Evolutionary conservation across 768 basidiomycete genomes (phyloP).

Genomic region (Coprinopsis sp.): DNA sequence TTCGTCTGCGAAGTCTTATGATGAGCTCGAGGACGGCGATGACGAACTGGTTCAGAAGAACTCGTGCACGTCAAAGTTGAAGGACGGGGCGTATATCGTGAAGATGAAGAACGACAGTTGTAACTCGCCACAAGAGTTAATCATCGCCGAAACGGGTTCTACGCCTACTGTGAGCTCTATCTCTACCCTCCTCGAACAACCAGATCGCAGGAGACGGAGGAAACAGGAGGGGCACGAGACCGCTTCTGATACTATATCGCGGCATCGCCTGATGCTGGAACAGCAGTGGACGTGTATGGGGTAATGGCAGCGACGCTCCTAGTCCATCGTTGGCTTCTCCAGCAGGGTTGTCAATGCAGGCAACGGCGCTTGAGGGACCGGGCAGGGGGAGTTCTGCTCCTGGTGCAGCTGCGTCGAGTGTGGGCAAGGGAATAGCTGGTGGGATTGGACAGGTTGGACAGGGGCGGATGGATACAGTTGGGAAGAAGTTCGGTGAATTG

Average conservation of each 20-base stretch:
- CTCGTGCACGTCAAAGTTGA: conserved; percentile 9
- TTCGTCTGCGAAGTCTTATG: conserved; percentile 2
- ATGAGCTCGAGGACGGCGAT: conserved; percentile 14
- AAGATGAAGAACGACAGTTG: neutral
- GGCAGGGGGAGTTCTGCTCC: no score
- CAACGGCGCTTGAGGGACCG: no score
- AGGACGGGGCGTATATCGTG: neutral
- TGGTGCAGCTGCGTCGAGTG: no score
- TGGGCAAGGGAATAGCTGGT: no score
- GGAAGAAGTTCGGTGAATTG: conserved; percentile 1
- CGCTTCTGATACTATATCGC: no score
- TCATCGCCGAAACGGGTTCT: conserved; percentile 46
- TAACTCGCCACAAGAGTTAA: conserved; percentile 27
- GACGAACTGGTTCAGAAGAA: no score
- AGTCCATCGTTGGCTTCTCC: no score
- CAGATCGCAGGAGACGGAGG: conserved; percentile 13
- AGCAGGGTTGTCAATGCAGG: no score
- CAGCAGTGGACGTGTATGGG: neutral
- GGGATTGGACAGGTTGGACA: no score
- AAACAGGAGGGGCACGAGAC: conserved; percentile 3
- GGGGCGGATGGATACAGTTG: neutral
- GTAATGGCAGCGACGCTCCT: neutral
- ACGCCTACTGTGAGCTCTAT: conserved; percentile 48
- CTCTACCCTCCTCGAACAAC: conserved; percentile 35
- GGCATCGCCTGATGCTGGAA: conserved; percentile 1